Base-by-base conservation (phyloP, 371 early-diverging fungal genomes). In the Parasitella parasitica region DNA sequence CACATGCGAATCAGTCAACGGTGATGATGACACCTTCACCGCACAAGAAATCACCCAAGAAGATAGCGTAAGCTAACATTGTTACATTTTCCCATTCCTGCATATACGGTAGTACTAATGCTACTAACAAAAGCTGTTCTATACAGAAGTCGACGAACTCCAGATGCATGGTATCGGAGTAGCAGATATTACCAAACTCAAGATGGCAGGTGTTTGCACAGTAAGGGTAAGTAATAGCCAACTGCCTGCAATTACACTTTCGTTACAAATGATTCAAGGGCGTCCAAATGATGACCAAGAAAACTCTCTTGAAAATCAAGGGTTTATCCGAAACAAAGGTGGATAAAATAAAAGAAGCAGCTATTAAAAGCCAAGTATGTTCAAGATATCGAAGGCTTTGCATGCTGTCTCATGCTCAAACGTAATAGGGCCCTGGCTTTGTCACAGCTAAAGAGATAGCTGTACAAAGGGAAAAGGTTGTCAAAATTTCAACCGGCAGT, bases 381-480 rank as follows among this genome's bases (percentile, higher is more conserved):
- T 27, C 32, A 26, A 35, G 20, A 37, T 34, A 18, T 43, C 11
- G 32, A 32, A 30, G 18, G 3, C 1, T 7, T 15, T 4, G 12
- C n/a, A 16, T 18, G 6, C 13, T 11, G 13, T 15, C 3, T 26
- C 13, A 9, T 43, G 13, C 2, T 16, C 39, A 30, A 30, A 22
- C 18, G 4, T 12, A 8, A 28, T 16, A 78, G 79, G 63, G 63
- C 0, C 70, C 66, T 58, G 72, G 74, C 11, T 97, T 98, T 76
- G 88, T 93, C 13, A 92, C 97, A 2, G 99, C 95, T 0, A 83
- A 91, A 22, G 93, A 94, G 60, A 88, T 90, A 53, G 85, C 92
- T 30, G 63, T 84, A 34, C 89, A 91, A 57, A 85, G 99, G 67
- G 71, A 80, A 57, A 90, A 95, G 38, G 86, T 97, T 35, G 80